phyloP scores from a whole-genome alignment of 176 grass and related monocot species.

The Oryza brachyantha region DNA sequence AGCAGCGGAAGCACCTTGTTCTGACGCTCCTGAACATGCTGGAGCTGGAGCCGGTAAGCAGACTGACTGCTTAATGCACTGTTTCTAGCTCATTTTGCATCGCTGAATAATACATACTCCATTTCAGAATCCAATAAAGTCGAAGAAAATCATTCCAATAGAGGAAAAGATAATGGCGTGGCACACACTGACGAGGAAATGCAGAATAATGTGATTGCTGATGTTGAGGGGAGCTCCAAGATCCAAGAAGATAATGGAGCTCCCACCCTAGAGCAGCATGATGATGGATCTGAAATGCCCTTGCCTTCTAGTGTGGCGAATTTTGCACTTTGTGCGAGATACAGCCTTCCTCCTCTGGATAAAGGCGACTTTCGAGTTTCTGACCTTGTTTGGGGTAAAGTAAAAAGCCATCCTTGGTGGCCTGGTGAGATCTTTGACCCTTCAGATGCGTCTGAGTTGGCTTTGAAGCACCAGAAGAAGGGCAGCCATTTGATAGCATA shows the following conservation, averaged over 20 bases:
- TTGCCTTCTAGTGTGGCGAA: neutral
- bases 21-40: neutral
- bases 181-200: conserved; percentile 7
- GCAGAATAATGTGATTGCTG: conserved; percentile 21
- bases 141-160: neutral
- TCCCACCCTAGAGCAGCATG: neutral
- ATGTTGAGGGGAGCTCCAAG: neutral
- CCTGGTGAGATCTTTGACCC: conserved; percentile 89
- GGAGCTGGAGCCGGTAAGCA: conserved; percentile 27
- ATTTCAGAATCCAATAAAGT: conserved; percentile 5
- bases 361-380: conserved; percentile 53
- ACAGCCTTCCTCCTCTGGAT: conserved; percentile 54
- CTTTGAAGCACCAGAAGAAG: conserved; percentile 76
- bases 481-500: conserved; percentile 74
- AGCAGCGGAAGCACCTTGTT: neutral
- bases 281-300: conserved; percentile 3
- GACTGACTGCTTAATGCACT: neutral
- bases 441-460: conserved; percentile 79
- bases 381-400: conserved; percentile 98
- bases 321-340: conserved; percentile 39
- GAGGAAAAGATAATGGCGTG: conserved; percentile 1
- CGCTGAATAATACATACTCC: neutral
- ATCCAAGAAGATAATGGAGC: conserved; percentile 4
- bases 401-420: conserved; percentile 99
- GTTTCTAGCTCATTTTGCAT: neutral